Conservation (phyloP, 352 stramenopile species). For the Globisporangium okanoganense region DNA sequence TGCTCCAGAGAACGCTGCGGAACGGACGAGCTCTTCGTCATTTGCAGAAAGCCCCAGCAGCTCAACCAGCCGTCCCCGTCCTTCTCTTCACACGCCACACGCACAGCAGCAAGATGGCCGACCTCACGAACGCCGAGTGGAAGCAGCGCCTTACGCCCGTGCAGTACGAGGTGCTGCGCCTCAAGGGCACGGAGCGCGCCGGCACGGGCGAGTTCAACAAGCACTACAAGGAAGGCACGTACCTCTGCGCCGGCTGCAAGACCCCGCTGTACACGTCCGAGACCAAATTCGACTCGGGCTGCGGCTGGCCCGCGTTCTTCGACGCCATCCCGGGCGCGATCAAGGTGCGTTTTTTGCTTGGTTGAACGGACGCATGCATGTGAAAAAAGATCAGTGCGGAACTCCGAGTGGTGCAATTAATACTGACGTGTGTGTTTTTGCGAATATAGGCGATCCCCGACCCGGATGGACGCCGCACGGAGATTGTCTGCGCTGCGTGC, state of each 20-base stretch:
- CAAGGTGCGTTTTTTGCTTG: conserved; percentile 35
- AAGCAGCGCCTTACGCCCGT: conserved; percentile 68
- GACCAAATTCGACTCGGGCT: conserved; percentile 90
- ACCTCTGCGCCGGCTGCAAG: conserved; percentile 87
- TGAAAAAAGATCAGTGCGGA: background rate
- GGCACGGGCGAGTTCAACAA: conserved; percentile 90
- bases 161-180: conserved; percentile 85
- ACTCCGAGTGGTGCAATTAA: background rate
- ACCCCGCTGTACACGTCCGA: conserved; percentile 84
- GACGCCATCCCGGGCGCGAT: conserved; percentile 87
- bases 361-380: background rate
- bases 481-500: conserved; percentile 89
- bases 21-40: conserved; percentile 6
- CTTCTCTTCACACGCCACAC: background rate
- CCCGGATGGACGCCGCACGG: conserved; percentile 64
- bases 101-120: conserved; percentile 42
- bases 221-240: conserved; percentile 78
- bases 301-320: conserved; percentile 89
- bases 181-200: conserved; percentile 88
- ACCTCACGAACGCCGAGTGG: conserved; percentile 77
- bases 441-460: conserved; percentile 51
- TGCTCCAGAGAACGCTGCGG: conserved; percentile 8
- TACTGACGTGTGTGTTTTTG: background rate
- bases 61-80: background rate
- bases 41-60: conserved; percentile 5